Base-by-base conservation (phyloP, 768 basidiomycete species). In the Solioccasus polychromus region DNA sequence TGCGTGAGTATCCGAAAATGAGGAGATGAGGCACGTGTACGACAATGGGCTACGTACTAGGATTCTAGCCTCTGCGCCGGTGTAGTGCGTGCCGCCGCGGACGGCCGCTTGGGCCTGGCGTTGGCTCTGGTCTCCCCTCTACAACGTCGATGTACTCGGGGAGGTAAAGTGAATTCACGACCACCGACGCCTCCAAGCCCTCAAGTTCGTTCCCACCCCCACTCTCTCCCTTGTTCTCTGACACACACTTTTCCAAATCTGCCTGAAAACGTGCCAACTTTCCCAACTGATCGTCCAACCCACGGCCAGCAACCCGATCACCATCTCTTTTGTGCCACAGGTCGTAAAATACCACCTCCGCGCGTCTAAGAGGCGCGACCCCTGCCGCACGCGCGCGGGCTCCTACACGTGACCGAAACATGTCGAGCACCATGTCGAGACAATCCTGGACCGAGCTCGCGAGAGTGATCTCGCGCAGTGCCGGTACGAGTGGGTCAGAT, bases 401-500 rank as follows among this genome's bases (percentile, higher is more conserved):
- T 5, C 40, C 51, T 14, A 19, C 22, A 8, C 48, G 53, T 10
- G 50, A 56, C n/a, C 40, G 42, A 28, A 42, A 32, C 50, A 50
- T 52, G 6, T 26, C 24, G 35, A 43, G n/a, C 24, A 58, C 42
- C 35, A 28, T 17, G 4, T 49, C 40, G 25, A 60, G 23, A 40
- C 35, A 42, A 1, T 20, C 32, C 26, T 47, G 49, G 24, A 38
- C 39, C 23, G 54, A 53, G 50, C 44, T 59, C 28, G 41, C 53
- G 47, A 59, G 18, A 32, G 37, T 38, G 30, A 60, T 39, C 14
- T 55, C 47, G 7, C 45, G 53, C 40, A 61, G 43, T 7, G 2
- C 34, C 34, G 45, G 53, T 2, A 50, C 22, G 1, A 54, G 31
- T 24, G 36, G 35, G 23, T 23, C 38, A 35, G 43, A 20, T 10